Conservation (phyloP, 2,329 filamentous ascomycete genomes). For the Dothistroma septosporum region DNA sequence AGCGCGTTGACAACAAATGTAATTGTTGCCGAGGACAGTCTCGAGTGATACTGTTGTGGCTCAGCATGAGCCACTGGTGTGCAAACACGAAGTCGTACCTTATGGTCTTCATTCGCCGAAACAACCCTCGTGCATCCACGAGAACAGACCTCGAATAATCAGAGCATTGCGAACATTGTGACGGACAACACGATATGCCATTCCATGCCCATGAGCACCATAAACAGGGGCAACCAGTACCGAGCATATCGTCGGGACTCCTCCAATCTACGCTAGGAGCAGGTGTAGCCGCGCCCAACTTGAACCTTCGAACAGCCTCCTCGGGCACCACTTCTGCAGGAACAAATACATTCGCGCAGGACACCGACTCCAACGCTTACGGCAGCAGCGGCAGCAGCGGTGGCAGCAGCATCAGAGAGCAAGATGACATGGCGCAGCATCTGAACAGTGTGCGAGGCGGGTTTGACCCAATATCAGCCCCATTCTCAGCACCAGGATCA, state of each 20-base stretch:
- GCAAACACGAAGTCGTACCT: neutral
- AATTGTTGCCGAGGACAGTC: too few relatives aligned
- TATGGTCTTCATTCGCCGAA: neutral
- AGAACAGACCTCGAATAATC: neutral
- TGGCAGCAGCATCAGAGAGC: slow-evolving; percentile 19
- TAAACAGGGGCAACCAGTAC: slow-evolving; percentile 1
- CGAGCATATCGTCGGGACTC: neutral
- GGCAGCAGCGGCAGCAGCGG: slow-evolving; percentile 26
- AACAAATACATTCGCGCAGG: slow-evolving; percentile 42
- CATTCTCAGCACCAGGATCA: slow-evolving; percentile 20
- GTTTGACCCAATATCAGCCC: slow-evolving; percentile 8
- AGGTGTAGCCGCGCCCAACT: slow-evolving; percentile 46
- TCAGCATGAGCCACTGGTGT: too few relatives aligned
- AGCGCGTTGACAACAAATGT: too few relatives aligned
- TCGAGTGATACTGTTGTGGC: too few relatives aligned
- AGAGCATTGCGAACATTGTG: neutral
- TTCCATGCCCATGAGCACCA: slow-evolving; percentile 1
- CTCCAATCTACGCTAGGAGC: slow-evolving; percentile 1
- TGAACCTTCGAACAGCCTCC: slow-evolving; percentile 36
- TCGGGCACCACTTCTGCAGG: slow-evolving; percentile 41
- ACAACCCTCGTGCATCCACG: neutral
- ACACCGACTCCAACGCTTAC: slow-evolving; percentile 34
- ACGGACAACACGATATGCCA: neutral
- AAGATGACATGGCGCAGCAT: slow-evolving; percentile 21
- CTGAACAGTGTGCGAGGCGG: slow-evolving; percentile 24